Evolutionary conservation across 2,329 filamentous ascomycete genomes (phyloP), one percentile per base, ranked within the genome.

Genomic region (Fulvia fulva): DNA sequence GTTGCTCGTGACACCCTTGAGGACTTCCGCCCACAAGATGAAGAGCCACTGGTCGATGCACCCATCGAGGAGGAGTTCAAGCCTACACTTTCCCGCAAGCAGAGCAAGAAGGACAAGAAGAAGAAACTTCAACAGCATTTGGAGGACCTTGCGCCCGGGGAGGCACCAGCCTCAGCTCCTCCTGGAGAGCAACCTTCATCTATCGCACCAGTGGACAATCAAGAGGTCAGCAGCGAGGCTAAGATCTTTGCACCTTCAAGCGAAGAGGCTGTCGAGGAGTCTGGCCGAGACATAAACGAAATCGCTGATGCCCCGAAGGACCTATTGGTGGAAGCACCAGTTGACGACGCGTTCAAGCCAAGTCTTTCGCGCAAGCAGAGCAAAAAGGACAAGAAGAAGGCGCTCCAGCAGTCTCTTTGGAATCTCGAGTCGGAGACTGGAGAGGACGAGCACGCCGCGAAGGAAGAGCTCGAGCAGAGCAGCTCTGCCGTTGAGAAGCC

Each of bases 21-120:
- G 44, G 25, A 26, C 25, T 16, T 21, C 26, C 32, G n/a, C n/a
- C 11, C 12, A n/a, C 23, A 28, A 12, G 16, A 25, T 30, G 26
- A 12, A 21, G 47, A 50, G 47, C 47, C 14, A 50, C 23, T 50
- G 16, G 26, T n/a, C 11, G 16, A 32, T 2, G 51, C 51, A 12
- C 30, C 51, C 32, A 25, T 16, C 25, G 51, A 41, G 21, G 55
- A 59, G 19, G 32, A 51, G 4, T 52, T 56, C n/a, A 37, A 37
- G 22, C 46, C 56, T 16, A 21, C 43, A 26, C 51, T 44, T 23
- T 56, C 53, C 11, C 47, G 55, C 9, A 57, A 57, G 50, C 49
- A 57, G 47, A 63, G 56, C 53, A 76, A 76, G 65, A 77, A 76
- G 51, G 71, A 74, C 26, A 75, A 76, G 63, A 75, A 75, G 46